Evolutionary conservation across 108 stramenopile genomes (phyloP).

Genomic region (Discostella pseudostelligera): DNA sequence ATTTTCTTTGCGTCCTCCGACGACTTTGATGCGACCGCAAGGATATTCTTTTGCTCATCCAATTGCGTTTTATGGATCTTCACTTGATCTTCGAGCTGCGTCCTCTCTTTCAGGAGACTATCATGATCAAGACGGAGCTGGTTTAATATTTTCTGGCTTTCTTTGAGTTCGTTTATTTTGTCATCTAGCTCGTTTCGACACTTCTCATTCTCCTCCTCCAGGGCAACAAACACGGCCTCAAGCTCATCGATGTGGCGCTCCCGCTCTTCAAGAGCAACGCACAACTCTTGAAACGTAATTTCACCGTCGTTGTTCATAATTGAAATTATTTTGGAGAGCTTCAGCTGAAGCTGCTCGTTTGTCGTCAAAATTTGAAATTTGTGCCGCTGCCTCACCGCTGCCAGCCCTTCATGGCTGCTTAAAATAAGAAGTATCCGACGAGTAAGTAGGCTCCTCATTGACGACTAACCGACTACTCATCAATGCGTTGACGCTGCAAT

Average conservation of each 20-base stretch:
- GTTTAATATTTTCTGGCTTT: conserved; percentile 25
- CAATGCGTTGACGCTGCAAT: no score
- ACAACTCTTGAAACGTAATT: conserved; percentile 12
- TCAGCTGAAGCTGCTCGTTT: not conserved
- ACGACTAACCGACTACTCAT: no score
- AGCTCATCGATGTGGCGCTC: conserved; percentile 31
- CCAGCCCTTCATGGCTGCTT: not conserved
- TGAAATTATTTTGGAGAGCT: not conserved
- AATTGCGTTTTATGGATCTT: conserved; percentile 25
- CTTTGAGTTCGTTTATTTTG: conserved; percentile 10
- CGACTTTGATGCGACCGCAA: conserved; percentile 25
- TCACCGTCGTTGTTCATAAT: not conserved
- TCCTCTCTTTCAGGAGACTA: conserved; percentile 19
- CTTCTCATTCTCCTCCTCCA: conserved; percentile 34
- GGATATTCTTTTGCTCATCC: conserved; percentile 26
- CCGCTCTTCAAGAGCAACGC: conserved; percentile 37
- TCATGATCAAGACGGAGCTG: conserved; percentile 33
- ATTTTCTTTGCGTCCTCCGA: conserved; percentile 24
- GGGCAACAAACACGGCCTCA: conserved; percentile 19
- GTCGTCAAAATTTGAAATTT: conserved; percentile 5
- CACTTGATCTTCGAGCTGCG: conserved; percentile 26
- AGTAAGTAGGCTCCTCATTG: no score
- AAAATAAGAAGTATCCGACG: no score
- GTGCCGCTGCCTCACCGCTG: not conserved
- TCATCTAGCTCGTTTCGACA: conserved; percentile 24